These are phyloP conservation scores for Salvia hispanica DNA, from an alignment of 257 asterid species.

Conservation along the genomic window DNA sequence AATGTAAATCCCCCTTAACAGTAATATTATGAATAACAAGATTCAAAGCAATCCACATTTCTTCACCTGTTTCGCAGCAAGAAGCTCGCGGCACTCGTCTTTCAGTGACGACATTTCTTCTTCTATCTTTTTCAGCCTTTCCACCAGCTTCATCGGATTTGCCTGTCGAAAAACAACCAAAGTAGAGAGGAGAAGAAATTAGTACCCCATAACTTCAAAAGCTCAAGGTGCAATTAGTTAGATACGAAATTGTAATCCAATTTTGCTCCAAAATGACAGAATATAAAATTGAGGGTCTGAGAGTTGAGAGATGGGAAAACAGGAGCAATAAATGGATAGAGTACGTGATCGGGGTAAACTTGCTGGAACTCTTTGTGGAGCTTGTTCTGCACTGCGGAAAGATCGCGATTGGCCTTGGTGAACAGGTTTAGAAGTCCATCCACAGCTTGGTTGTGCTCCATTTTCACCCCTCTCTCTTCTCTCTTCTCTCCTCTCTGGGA, in stretches of 20 bases:
- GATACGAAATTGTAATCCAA: not conserved
- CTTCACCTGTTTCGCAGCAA: conserved; percentile 87
- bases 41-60: conserved; percentile 16
- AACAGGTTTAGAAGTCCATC: conserved; percentile 73
- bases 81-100: conserved; percentile 90
- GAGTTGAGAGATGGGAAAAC: conserved; percentile 12
- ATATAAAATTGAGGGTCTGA: not conserved
- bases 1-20: too few species aligned
- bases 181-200: conserved; percentile 16
- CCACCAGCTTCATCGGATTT: conserved; percentile 88
- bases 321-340: conserved; percentile 11
- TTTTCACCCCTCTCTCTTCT: conserved; percentile 28
- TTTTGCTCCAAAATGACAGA: not conserved
- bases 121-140: conserved; percentile 77
- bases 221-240: not conserved
- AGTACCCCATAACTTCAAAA: conserved; percentile 6
- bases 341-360: conserved; percentile 70
- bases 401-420: conserved; percentile 72
- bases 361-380: conserved; percentile 77
- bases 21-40: conserved; percentile 13
- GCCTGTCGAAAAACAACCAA: conserved; percentile 47
- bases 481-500: not conserved
- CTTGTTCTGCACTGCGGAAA: conserved; percentile 61
- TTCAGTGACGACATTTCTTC: conserved; percentile 73
- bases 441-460: conserved; percentile 74